Base-by-base conservation (phyloP, 2,329 filamentous ascomycete genomes). In the Lasiodiplodia hormozganensis region DNA sequence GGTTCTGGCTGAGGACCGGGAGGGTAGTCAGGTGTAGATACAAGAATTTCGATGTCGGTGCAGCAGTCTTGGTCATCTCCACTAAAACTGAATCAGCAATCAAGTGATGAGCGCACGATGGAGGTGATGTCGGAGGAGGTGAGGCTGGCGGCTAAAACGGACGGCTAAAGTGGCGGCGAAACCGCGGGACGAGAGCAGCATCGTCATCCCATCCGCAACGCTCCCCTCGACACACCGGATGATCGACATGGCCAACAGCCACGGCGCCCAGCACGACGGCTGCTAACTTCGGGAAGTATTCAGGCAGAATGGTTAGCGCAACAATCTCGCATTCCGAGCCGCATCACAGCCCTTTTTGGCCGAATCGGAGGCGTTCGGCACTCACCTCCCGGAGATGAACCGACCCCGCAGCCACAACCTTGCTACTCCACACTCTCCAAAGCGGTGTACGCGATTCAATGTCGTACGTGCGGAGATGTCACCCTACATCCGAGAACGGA, bases 391-490 rank as follows among this genome's bases (percentile, higher is more conserved):
- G 60, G 7, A 38, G 60, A 64, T 52, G 60, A 52, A 28, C 60
- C 60, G 60, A 64, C 60, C 60, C 60, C 60, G 60, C 60, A 64
- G 23, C 5, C 31, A 52, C 31, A 10, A 28, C 38, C 53, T 7
- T 16, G 1, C 16, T 36, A 52, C 60, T 64, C 60, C 60, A 64
- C 47, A 64, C 60, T 36, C 43, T 18, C n/a, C 12, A 31, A 16
- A 18, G 31, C 56, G 56, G 56, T 60, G 56, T 60, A 43, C 31
- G 14, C 6, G 38, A 25, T 18, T 16, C 25, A 23, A 60, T 40
- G 36, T 43, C 56, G 56, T 60, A 47, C 58, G 58, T 64, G 60
- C 60, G 47, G 60, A 64, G 60, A 38, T 18, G n/a, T 47, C 18
- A 3, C n/a, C 18, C 43, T 7, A 11, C 4, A n/a, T 11, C 43